phyloP scores from a whole-genome alignment of 306 rosid genomes.

The Castanospermum australe region DNA sequence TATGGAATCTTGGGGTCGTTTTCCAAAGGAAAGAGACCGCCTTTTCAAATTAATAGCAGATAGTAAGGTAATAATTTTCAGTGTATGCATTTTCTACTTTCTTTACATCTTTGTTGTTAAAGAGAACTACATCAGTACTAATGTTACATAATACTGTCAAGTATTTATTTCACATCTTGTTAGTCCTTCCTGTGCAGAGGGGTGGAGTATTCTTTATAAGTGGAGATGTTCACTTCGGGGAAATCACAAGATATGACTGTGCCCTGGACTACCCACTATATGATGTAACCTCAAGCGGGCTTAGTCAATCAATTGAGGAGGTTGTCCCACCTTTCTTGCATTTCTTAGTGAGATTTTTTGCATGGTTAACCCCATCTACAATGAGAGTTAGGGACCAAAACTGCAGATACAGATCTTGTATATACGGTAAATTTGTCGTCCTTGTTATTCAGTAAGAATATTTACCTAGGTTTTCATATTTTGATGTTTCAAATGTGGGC shows the following conservation, averaged over 20 bases:
- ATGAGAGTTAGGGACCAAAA: conserved; percentile 63
- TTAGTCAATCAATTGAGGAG: conserved; percentile 74
- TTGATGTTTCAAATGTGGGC: conserved; percentile 27
- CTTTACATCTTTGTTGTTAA: conserved; percentile 9
- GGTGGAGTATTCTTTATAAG: conserved; percentile 71
- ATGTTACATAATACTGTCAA: background rate
- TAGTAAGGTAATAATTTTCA: conserved; percentile 56
- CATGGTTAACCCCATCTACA: conserved; percentile 69
- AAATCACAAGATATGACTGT: conserved; percentile 77
- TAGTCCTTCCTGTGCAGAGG: conserved; percentile 51
- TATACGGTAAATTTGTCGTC: conserved; percentile 55
- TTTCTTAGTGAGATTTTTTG: conserved; percentile 54
- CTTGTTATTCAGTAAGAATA: background rate
- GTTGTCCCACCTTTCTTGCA: conserved; percentile 53
- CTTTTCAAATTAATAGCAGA: conserved; percentile 69
- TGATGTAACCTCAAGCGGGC: conserved; percentile 80
- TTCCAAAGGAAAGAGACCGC: conserved; percentile 76
- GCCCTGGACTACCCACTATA: conserved; percentile 69
- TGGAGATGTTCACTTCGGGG: conserved; percentile 94
- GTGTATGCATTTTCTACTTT: background rate
- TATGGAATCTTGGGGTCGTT: conserved; percentile 83
- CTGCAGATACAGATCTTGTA: conserved; percentile 71
- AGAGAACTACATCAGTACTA: background rate
- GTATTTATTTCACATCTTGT: conserved; percentile 19
- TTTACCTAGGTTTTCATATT: background rate